These are phyloP conservation scores for Tolypocladium amazonense DNA, from an alignment of 2,329 filamentous ascomycete genomes.

Conservation along the genomic window DNA sequence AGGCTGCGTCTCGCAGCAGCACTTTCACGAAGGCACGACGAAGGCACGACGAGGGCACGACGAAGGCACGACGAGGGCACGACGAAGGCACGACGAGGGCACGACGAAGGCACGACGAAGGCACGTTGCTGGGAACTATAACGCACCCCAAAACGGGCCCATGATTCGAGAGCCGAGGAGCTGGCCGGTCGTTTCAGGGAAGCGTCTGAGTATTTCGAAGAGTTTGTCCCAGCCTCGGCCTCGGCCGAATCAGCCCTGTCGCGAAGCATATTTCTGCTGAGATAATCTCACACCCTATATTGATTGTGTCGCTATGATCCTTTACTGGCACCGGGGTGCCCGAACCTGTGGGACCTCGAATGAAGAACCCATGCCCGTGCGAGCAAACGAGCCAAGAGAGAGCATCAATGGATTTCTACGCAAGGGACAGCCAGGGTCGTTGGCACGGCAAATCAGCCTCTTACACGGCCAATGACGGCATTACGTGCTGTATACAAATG, in stretches of 20 bases:
- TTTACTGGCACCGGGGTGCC: not conserved
- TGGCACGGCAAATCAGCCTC: not conserved
- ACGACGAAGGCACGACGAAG: too few relatives aligned
- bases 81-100: too few relatives aligned
- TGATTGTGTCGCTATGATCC: not conserved
- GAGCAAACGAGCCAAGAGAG: not conserved
- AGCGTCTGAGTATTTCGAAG: not conserved
- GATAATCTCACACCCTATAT: not conserved
- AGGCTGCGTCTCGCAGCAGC: not conserved
- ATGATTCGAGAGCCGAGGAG: not conserved
- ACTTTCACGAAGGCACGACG: not conserved
- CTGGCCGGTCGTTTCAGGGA: too few relatives aligned
- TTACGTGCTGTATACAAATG: not conserved
- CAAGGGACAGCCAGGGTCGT: not conserved
- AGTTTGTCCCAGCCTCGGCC: not conserved
- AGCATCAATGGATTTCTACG: not conserved
- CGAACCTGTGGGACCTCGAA: not conserved
- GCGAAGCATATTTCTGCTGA: not conserved
- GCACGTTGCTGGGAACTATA: not conserved
- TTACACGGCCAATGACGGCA: not conserved
- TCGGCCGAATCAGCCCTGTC: not conserved
- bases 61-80: too few relatives aligned
- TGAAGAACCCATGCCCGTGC: not conserved
- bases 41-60: too few relatives aligned
- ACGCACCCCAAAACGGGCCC: not conserved